Evolutionary conservation across 2,329 filamentous ascomycete genomes (phyloP).

Genomic region (Pezicula rhizophila): DNA sequence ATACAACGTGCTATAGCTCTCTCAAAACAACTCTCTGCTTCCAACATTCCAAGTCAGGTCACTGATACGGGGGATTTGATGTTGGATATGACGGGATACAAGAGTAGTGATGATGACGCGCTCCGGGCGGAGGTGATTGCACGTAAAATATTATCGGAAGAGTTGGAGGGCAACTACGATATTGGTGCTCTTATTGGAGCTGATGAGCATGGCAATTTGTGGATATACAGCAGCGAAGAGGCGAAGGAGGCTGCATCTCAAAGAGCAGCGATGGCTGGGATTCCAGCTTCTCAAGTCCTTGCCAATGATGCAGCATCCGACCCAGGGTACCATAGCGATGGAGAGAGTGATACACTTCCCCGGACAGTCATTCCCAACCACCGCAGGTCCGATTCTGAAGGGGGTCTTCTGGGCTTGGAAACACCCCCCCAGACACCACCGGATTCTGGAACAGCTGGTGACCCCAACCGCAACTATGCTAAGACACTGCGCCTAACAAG

Average conservation of each 20-base stretch:
- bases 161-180: constrained; percentile 91
- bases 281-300: constrained; percentile 25
- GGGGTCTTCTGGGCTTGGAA: constrained; percentile 44
- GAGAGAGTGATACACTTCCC: constrained; percentile 51
- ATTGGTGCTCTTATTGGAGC: constrained; percentile 93
- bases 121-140: constrained; percentile 89
- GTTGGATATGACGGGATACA: constrained; percentile 97
- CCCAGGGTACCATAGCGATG: constrained; percentile 92
- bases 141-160: constrained; percentile 84
- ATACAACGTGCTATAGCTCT: constrained; percentile 77
- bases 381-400: constrained; percentile 58
- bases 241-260: constrained; percentile 84
- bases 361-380: constrained; percentile 44
- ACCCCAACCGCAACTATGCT: constrained; percentile 82
- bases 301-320: constrained; percentile 72
- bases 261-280: constrained; percentile 43
- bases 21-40: constrained; percentile 79
- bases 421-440: constrained; percentile 67
- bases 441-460: constrained; percentile 54
- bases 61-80: constrained; percentile 91
- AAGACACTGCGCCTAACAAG: constrained; percentile 94
- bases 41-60: constrained; percentile 89
- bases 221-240: constrained; percentile 98
- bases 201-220: constrained; percentile 93
- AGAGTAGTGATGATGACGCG: constrained; percentile 87